phyloP scores from a whole-genome alignment of 1,284 basidiomycete genomes.

The Apiotrichum domesticum region DNA sequence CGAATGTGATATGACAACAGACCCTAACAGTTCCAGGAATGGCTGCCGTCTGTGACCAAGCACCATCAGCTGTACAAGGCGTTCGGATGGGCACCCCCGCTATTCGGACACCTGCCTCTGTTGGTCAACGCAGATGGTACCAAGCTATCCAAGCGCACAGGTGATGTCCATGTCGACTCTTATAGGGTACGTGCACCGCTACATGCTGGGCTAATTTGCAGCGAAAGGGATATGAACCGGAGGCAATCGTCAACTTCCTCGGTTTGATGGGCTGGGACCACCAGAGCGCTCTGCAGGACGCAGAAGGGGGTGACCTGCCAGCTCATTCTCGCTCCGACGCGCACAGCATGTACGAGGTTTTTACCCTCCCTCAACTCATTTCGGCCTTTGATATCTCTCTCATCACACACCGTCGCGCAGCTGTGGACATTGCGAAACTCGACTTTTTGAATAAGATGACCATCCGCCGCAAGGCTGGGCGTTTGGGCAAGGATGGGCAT shows the following conservation, averaged over 20 bases:
- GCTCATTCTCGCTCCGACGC: slow-evolving; percentile 37
- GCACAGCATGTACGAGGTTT: slow-evolving; percentile 38
- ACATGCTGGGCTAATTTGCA: slow-evolving; percentile 14
- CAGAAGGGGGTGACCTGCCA: slow-evolving; percentile 21
- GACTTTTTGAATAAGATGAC: slow-evolving; percentile 47
- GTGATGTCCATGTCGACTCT: slow-evolving; percentile 77
- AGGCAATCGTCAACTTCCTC: slow-evolving; percentile 86
- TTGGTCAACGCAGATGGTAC: slow-evolving; percentile 83
- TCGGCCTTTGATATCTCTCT: slow-evolving; percentile 34
- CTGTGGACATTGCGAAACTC: slow-evolving; percentile 40
- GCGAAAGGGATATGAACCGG: slow-evolving; percentile 77
- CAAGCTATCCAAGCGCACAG: slow-evolving; percentile 91
- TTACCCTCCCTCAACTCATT: slow-evolving; percentile 37
- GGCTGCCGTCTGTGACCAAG: slow-evolving; percentile 89
- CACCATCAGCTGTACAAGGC: slow-evolving; percentile 85
- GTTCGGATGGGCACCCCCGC: slow-evolving; percentile 64
- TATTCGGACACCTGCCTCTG: slow-evolving; percentile 86
- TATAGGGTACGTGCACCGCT: slow-evolving; percentile 60
- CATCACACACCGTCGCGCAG: slow-evolving; percentile 38
- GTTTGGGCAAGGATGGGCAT: slow-evolving; percentile 37
- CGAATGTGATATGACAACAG: not conserved
- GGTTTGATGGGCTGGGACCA: slow-evolving; percentile 88
- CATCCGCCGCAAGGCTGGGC: slow-evolving; percentile 35
- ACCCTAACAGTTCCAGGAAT: slow-evolving; percentile 56
- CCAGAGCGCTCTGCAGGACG: slow-evolving; percentile 27